phyloP scores from a whole-genome alignment of 139 green algal genomes.

The Klebsormidium nitens region DNA sequence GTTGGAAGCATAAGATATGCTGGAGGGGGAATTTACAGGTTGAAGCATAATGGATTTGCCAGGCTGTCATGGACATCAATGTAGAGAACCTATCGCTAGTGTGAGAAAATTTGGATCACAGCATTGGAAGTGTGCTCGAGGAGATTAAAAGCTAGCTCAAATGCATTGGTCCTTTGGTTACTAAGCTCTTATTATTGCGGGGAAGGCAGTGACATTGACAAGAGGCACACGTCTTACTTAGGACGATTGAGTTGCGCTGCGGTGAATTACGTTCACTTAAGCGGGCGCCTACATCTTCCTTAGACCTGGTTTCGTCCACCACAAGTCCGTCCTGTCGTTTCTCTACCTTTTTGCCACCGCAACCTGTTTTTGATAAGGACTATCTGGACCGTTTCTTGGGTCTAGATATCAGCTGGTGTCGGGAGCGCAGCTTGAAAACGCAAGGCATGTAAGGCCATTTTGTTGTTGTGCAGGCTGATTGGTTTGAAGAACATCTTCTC shows the following conservation, averaged over 20 bases:
- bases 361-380: not conserved
- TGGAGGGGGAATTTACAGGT: no score
- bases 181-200: not conserved
- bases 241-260: no score
- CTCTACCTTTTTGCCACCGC: not conserved
- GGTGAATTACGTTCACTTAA: no score
- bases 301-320: not conserved
- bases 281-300: not conserved
- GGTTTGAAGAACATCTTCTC: conserved; percentile 92
- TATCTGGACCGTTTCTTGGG: not conserved
- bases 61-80: not conserved
- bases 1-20: not conserved
- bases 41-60: not conserved
- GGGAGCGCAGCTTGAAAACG: no score
- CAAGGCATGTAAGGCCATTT: no score
- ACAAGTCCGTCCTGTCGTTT: not conserved
- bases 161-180: not conserved
- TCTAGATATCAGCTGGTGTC: no score
- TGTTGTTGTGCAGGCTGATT: conserved; percentile 50
- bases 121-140: not conserved
- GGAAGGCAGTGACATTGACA: no score
- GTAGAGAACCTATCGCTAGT: not conserved
- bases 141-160: not conserved
- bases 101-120: not conserved
- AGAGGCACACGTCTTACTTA: no score